Evolutionary conservation across 1,139 yeast genomes (phyloP), one percentile per base, ranked within the genome.

Genomic region (Taphrina pruni): DNA sequence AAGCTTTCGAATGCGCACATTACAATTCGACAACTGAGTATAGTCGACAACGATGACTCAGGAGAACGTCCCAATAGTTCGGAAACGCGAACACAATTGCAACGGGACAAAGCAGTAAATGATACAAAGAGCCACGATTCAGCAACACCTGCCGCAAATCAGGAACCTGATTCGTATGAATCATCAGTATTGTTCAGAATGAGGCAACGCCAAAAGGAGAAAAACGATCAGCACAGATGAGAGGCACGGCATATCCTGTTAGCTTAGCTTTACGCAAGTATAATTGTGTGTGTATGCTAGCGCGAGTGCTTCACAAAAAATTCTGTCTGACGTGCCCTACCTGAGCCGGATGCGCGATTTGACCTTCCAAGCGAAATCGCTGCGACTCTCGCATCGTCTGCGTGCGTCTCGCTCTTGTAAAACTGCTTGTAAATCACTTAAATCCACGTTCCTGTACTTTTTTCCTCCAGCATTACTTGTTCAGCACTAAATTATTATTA

Each of bases 151-250:
- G 32, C 32, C 32, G 32, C 32, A 26, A 26, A 26, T 26, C 32
- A 26, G 32, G 32, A 26, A 26, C 32, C 32, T 26, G 32, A 26
- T 2, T 26, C 43, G 11, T 39, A 39, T 39, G 43, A 39, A 14
- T 11, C 11, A 3, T 39, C 36, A 35, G 50, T 61, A 17, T 39
- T 61, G 17, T 26, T 21, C 17, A 61, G 58, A 39, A 62, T 62
- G 66, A 54, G 45, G 36, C 43, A 52, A 12, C 39, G 60, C 9
- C 66, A 62, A 20, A 51, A 38, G 17, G 66, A 14, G 32, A 62
- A 52, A 14, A 39, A 6, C 21, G 6, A n/a, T 45, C 20, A 7
- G 6, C n/a, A n/a, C 48, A n/a, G 20, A 45, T 45, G n/a, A 17
- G 6, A 45, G n/a, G 20, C 20, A 2, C 8, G 48, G 48, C 48